Conservation (phyloP, 2,329 filamentous ascomycete genomes). For the Aspergillus glaucus region DNA sequence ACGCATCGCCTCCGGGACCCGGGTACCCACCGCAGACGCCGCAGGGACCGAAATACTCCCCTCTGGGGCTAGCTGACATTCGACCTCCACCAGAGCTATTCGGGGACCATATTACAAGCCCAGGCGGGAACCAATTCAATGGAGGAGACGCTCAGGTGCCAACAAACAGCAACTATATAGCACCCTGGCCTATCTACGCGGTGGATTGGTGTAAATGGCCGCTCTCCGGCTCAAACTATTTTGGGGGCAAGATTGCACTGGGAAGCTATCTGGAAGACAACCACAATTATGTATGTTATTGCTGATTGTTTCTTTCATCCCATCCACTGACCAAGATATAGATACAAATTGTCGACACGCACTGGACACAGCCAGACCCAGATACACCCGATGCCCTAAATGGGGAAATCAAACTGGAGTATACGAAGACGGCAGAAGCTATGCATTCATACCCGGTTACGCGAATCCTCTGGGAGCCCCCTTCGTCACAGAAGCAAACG, state of each 20-base stretch:
- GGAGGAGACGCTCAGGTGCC: slow-evolving; percentile 57
- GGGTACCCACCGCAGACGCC: slow-evolving; percentile 50
- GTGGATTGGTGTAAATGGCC: slow-evolving; percentile 99
- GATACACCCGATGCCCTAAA: slow-evolving; percentile 65
- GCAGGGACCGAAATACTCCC: slow-evolving; percentile 66
- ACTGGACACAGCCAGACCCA: slow-evolving; percentile 64
- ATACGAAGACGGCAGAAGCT: slow-evolving; percentile 88
- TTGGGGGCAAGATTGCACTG: slow-evolving; percentile 86
- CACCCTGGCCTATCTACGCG: slow-evolving; percentile 92
- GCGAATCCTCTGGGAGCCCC: slow-evolving; percentile 89
- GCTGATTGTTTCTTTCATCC: background rate
- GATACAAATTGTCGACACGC: slow-evolving; percentile 96
- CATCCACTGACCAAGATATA: slow-evolving; percentile 34
- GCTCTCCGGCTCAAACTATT: slow-evolving; percentile 57
- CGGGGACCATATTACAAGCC: slow-evolving; percentile 62
- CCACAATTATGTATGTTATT: slow-evolving; percentile 76
- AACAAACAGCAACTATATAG: slow-evolving; percentile 84
- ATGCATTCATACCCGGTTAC: slow-evolving; percentile 98
- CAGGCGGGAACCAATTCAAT: slow-evolving; percentile 56
- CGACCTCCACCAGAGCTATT: slow-evolving; percentile 75
- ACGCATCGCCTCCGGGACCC: slow-evolving; percentile 42
- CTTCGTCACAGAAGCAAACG: slow-evolving; percentile 87
- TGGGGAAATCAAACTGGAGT: slow-evolving; percentile 62
- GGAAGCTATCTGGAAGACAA: slow-evolving; percentile 97
- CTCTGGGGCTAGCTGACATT: slow-evolving; percentile 86